These are phyloP conservation scores for Pleurotus sapidus DNA, from an alignment of 768 basidiomycete genomes.

Conservation along the genomic window DNA sequence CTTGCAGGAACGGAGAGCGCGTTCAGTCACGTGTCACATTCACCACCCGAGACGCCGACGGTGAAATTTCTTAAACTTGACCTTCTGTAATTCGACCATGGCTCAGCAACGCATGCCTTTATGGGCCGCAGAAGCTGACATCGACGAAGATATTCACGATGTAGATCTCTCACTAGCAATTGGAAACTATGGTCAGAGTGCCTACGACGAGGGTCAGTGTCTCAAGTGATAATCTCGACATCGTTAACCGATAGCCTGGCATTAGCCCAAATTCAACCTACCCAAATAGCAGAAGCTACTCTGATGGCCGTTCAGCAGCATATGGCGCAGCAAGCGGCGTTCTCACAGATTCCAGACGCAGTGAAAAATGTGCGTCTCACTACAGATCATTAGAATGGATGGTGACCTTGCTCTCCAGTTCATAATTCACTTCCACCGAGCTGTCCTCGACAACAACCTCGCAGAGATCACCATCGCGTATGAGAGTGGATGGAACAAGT, in stretches of 20 bases:
- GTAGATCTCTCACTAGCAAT: constrained; percentile 69
- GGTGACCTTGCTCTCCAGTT: constrained; percentile 50
- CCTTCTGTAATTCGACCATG: constrained; percentile 30
- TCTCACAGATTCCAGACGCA: constrained; percentile 81
- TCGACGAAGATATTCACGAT: constrained; percentile 72
- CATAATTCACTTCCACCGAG: constrained; percentile 93
- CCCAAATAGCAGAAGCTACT: constrained; percentile 70
- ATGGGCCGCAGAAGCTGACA: constrained; percentile 78
- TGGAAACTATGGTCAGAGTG: constrained; percentile 66
- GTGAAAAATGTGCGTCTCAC: constrained; percentile 75
- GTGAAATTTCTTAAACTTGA: too few relatives aligned
- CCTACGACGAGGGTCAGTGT: constrained; percentile 62
- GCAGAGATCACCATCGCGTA: constrained; percentile 90
- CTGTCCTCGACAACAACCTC: constrained; percentile 88
- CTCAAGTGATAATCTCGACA: not conserved
- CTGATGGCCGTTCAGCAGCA: constrained; percentile 76
- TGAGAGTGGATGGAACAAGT: constrained; percentile 95
- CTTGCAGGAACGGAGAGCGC: too few relatives aligned
- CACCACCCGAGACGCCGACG: too few relatives aligned
- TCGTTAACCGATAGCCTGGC: not conserved
- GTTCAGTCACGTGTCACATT: too few relatives aligned
- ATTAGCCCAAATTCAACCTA: constrained; percentile 46
- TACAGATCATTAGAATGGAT: not conserved
- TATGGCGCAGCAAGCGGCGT: constrained; percentile 79
- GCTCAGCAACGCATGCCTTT: constrained; percentile 65